A percentile compares a stretch with the other conserved stretches of the same genome.
phyloP scores from a whole-genome alignment of 1,139 yeast genomes.

The Taiozyma sp. region DNA sequence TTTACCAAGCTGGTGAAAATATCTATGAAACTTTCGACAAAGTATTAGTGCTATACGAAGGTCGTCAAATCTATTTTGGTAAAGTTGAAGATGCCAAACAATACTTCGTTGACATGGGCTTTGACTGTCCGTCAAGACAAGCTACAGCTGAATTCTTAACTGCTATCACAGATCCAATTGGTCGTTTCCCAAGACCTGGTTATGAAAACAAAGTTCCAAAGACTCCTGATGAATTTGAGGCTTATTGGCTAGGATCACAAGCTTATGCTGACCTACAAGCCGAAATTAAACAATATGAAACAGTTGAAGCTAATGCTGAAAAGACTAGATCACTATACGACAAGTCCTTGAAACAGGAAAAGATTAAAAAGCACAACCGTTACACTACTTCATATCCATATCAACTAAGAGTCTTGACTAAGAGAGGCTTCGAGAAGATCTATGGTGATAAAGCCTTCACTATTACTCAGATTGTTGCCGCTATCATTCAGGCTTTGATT shows the following conservation, averaged over 20 bases:
- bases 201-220: conserved; percentile 59
- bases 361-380: conserved; percentile 35
- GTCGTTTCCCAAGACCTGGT: conserved; percentile 46
- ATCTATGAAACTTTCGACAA: conserved; percentile 43
- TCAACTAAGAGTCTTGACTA: conserved; percentile 42
- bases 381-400: conserved; percentile 40
- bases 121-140: conserved; percentile 47
- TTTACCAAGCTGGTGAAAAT: conserved; percentile 42
- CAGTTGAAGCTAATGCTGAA: conserved; percentile 31
- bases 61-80: conserved; percentile 41
- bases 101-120: conserved; percentile 44
- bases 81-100: conserved; percentile 35
- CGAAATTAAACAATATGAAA: conserved; percentile 42
- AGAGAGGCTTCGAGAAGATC: conserved; percentile 46
- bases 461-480: conserved; percentile 40
- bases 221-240: conserved; percentile 63
- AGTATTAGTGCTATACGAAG: conserved; percentile 37
- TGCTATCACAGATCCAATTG: conserved; percentile 52
- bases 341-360: conserved; percentile 35
- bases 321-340: conserved; percentile 34
- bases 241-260: conserved; percentile 56
- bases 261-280: conserved; percentile 37
- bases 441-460: conserved; percentile 47
- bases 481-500: conserved; percentile 44
- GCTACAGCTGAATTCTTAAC: conserved; percentile 56